A percentile compares a stretch with the other conserved stretches of the same genome.
Evolutionary conservation across 306 rosid genomes (phyloP).

Genomic region (Vigna unguiculata): DNA sequence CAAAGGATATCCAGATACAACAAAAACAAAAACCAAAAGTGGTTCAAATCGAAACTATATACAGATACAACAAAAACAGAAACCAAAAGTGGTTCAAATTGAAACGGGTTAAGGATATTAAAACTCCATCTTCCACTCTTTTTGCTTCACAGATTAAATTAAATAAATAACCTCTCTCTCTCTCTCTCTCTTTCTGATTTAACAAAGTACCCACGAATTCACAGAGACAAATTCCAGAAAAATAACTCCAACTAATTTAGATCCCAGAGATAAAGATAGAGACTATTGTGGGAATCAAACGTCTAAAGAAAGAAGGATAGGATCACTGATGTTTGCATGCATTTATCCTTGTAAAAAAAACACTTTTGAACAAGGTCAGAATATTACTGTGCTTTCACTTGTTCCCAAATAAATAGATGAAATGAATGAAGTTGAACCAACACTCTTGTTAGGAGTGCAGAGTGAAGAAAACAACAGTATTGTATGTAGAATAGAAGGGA

Average conservation of each 20-base stretch:
- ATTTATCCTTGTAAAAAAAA: neutral
- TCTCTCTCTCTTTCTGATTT: slow-evolving; percentile 8
- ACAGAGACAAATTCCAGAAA: neutral
- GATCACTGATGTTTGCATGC: neutral
- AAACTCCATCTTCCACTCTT: slow-evolving; percentile 32
- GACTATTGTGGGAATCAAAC: slow-evolving; percentile 4
- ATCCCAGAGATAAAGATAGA: neutral
- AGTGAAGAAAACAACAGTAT: neutral
- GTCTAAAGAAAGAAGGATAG: slow-evolving; percentile 30
- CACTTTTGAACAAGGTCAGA: slow-evolving; percentile 10
- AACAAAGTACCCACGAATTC: slow-evolving; percentile 11
- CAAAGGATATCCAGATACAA: slow-evolving; percentile 11
- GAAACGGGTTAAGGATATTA: slow-evolving; percentile 5
- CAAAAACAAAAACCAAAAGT: no score
- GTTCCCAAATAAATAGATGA: neutral
- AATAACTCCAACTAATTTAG: slow-evolving; percentile 20
- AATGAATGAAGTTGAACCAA: slow-evolving; percentile 9
- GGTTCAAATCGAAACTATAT: no score
- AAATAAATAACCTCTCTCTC: neutral
- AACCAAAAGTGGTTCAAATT: no score
- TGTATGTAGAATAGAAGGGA: neutral
- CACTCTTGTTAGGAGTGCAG: slow-evolving; percentile 4
- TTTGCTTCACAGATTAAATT: slow-evolving; percentile 17
- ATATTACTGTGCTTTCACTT: slow-evolving; percentile 40
- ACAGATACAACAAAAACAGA: no score